These are phyloP conservation scores for Leucocoprinus birnbaumii DNA, from an alignment of 768 basidiomycete genomes.

Conservation along the genomic window DNA sequence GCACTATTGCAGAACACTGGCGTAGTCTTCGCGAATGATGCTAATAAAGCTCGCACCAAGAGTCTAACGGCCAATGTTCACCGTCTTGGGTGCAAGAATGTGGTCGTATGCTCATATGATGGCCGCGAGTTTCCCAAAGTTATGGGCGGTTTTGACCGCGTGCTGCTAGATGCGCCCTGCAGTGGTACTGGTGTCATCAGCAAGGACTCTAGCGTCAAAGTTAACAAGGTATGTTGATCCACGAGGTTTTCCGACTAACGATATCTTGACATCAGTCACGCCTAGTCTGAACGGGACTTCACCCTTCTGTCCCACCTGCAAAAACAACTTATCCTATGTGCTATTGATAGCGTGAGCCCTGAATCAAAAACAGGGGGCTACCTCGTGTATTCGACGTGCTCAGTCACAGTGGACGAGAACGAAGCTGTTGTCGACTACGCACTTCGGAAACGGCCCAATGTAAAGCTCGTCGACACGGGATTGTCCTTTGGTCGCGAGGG, in stretches of 20 bases:
- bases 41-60: conserved; percentile 93
- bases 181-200: conserved; percentile 98
- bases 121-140: conserved; percentile 98
- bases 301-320: conserved; percentile 94
- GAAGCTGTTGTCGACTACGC: conserved; percentile 98
- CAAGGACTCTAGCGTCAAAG: conserved; percentile 96
- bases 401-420: conserved; percentile 97
- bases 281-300: conserved; percentile 92
- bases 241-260: not conserved
- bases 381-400: conserved; percentile 98
- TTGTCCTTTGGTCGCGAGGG: conserved; percentile 93
- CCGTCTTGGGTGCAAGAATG: conserved; percentile 96
- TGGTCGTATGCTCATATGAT: conserved; percentile 95
- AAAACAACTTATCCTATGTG: conserved; percentile 97
- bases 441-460: conserved; percentile 89
- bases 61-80: conserved; percentile 96
- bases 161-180: conserved; percentile 95
- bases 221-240: conserved; percentile 81
- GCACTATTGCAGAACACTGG: conserved; percentile 97
- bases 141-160: conserved; percentile 98
- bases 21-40: conserved; percentile 96
- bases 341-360: conserved; percentile 92
- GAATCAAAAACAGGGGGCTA: conserved; percentile 90
- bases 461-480: conserved; percentile 88
- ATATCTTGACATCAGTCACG: conserved; percentile 10